Base-by-base conservation (phyloP, 2,329 filamentous ascomycete genomes). In the Pseudocercospora fuligena region DNA sequence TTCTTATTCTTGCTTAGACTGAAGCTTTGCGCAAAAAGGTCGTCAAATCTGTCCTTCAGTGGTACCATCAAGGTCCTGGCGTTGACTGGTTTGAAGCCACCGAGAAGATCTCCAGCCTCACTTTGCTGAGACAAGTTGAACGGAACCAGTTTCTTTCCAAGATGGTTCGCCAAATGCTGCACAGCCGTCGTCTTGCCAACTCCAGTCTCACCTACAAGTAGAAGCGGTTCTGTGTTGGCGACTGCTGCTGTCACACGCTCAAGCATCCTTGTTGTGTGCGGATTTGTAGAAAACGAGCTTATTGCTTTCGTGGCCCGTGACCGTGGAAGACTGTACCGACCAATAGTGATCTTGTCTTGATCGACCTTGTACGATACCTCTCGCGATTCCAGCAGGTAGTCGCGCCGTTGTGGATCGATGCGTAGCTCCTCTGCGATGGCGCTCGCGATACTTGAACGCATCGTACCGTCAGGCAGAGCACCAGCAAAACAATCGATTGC, bases 91-190 rank as follows among this genome's bases (percentile, higher is more conserved):
- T 99, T 99, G 82, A 97, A 98, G 0, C 95, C 95, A 73, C 95
- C 96, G 0, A 99, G 84, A 12, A 99, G 82, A 81, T 99, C 95
- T n/a, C 94, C 92, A 47, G 92, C 94, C 80, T 99, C 96, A 75
- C 94, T 98, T 78, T 99, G 96, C 77, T 99, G 96, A 0, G 95
- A 99, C 77, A 99, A 80, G 76, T 99, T 99, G 76, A 99, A 93
- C 2, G 94, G 92, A 0, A 93, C 91, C 12, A 99, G 86, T 73
- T 92, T 96, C 76, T 93, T 91, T 1, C 94, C 92, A 29, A 97
- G 85, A 3, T 90, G 87, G 65, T 91, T 89, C 0, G 95, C 93
- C 64, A 99, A 84, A 76, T 97, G 93, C 78, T 99, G 95, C 14
- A 99, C 90, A 27, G 95, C 92, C 0, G 95, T 97, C 0, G 95